These are phyloP conservation scores for Colletotrichum graminicola DNA, from an alignment of 2,329 filamentous ascomycete genomes.

Conservation along the genomic window DNA sequence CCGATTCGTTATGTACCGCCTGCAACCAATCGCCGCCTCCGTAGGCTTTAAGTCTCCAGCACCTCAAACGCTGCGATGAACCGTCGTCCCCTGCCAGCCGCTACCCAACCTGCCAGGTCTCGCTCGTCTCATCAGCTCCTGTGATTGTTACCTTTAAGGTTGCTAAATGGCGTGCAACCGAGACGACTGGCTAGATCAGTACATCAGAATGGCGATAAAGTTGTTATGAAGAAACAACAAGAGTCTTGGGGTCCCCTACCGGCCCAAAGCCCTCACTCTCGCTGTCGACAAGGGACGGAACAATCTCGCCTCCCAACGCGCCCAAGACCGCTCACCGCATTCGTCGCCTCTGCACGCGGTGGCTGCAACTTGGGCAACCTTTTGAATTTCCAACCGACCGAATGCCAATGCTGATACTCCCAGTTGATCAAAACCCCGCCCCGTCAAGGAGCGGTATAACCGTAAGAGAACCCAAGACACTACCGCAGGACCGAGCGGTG, in stretches of 20 bases:
- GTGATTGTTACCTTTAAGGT: neutral
- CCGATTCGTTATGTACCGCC: neutral
- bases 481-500: constrained; percentile 32
- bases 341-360: constrained; percentile 24
- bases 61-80: constrained; percentile 28
- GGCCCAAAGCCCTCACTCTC: constrained; percentile 26
- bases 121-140: constrained; percentile 17
- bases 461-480: constrained; percentile 12
- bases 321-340: constrained; percentile 6
- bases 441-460: neutral
- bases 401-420: constrained; percentile 13
- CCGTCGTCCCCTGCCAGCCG: constrained; percentile 11
- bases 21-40: neutral
- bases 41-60: neutral
- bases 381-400: constrained; percentile 10
- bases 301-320: constrained; percentile 18
- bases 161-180: constrained; percentile 28
- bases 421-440: constrained; percentile 2
- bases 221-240: constrained; percentile 17
- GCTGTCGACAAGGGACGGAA: constrained; percentile 13
- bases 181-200: constrained; percentile 10
- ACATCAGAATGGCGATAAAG: constrained; percentile 20
- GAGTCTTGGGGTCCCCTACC: constrained; percentile 24
- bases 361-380: neutral
- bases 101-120: neutral